Base-by-base conservation (phyloP, 139 green algal species). In the Volvox reticuliferus region DNA sequence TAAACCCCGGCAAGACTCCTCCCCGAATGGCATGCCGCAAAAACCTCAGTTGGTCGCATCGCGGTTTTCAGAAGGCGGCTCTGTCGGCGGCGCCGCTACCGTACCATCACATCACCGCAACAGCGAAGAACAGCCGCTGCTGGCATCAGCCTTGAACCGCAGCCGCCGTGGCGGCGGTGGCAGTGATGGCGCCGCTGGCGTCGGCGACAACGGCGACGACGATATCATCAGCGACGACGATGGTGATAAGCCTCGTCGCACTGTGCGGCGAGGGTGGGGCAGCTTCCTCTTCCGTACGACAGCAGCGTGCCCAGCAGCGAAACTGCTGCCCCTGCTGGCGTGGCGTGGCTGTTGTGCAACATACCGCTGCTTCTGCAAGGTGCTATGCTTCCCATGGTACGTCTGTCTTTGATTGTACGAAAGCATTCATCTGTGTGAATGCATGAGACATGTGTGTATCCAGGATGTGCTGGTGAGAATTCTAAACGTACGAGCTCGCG, bases 321-420 rank as follows among this genome's bases (percentile, higher is more conserved):
- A n/a, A 44, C 69, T 89, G 85, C 68, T 89, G 85, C 85, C 85
- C 44, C 85, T 89, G 85, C 69, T 82, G 44, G 44, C 44, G 26
- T 89, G 85, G 85, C 69, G 85, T 30, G 36, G 37, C 14, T 61
- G 37, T 12, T 5, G 80, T 44, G 69, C 83, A 37, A 65, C 36
- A 37, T 26, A 1, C 12, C 67, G 82, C 24, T 79, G 35, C n/a
- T 3, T 62, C 21, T 86, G 80, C 80, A 16, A 12, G 26, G 55
- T 26, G 1, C 21, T 68, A 12, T 86, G 80, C 26, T 75, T 21
- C 80, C 55, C 32, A 55, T 87, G 82, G 82, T 87, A 63, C 33
- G 82, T 85, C 44, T 55, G 44, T 55, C 44, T 5, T 9, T 55
- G n/a, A 55, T 9, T 55, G 44, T 55, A 55, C 44, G 44, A 55